These are phyloP conservation scores for Zasmidium cellare DNA, from an alignment of 2,329 filamentous ascomycete species.

Conservation along the genomic window DNA sequence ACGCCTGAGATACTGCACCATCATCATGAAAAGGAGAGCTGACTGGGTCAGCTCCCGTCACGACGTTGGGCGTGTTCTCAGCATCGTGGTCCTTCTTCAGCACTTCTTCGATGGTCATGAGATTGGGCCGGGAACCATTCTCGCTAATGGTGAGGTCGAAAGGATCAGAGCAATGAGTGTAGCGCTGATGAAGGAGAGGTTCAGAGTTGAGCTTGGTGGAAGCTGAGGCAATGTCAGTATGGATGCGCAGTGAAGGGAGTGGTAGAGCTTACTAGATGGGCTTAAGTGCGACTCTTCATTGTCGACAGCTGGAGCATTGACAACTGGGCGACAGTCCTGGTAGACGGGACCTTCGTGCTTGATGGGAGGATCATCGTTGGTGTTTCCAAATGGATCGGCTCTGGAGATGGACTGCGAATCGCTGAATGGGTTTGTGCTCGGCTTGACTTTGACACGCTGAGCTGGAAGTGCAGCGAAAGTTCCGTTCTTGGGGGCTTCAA, in stretches of 20 bases:
- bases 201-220: neutral
- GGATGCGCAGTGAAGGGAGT: neutral
- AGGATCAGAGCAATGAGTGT: conserved; percentile 19
- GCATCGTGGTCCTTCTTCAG: conserved; percentile 16
- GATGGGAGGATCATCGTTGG: neutral
- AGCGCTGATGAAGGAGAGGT: neutral
- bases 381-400: neutral
- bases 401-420: neutral
- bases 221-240: neutral
- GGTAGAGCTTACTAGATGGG: neutral
- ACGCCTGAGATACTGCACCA: conserved; percentile 30
- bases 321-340: neutral
- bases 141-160: conserved; percentile 32
- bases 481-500: neutral
- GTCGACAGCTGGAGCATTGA: neutral
- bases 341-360: neutral
- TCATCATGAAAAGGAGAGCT: conserved; percentile 4
- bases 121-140: conserved; percentile 13
- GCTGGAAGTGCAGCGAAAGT: neutral
- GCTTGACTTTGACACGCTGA: neutral
- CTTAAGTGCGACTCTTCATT: neutral
- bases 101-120: conserved; percentile 18
- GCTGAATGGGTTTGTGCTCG: conserved; percentile 3
- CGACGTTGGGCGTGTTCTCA: conserved; percentile 8
- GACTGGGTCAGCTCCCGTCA: neutral